Evolutionary conservation across 78 protist genomes (phyloP).

Genomic region (Thecamonas trahens): DNA sequence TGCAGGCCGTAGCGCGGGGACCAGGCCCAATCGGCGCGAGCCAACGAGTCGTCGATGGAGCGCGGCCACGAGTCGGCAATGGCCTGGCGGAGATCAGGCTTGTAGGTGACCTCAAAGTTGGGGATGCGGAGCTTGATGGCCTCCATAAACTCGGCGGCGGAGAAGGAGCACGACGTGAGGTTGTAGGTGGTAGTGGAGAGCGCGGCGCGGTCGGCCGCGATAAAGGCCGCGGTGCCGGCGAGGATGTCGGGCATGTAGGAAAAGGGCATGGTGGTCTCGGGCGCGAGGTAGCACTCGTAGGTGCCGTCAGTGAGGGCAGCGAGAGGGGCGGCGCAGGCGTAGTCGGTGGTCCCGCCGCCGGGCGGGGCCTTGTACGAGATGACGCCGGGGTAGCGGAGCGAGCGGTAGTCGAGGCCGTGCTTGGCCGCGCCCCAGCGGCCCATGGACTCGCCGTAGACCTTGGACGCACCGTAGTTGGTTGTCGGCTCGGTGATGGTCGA

Average conservation of each 20-base stretch:
- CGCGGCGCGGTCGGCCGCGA: conserved; percentile 10
- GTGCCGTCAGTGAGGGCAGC: conserved; percentile 19
- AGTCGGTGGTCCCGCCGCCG: conserved; percentile 74
- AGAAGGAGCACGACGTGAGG: conserved; percentile 33
- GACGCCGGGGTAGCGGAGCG: conserved; percentile 68
- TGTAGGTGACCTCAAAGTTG: conserved; percentile 28
- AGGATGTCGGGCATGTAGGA: conserved; percentile 63
- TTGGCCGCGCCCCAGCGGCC: background rate
- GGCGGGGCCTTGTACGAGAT: conserved; percentile 44
- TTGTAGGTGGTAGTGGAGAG: conserved; percentile 54
- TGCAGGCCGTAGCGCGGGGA: conserved; percentile 24
- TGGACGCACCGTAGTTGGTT: conserved; percentile 64
- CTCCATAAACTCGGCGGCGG: conserved; percentile 40
- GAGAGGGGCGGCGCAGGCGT: too few relatives aligned
- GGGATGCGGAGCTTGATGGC: conserved; percentile 38
- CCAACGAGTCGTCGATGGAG: conserved; percentile 45
- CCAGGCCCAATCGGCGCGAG: conserved; percentile 68
- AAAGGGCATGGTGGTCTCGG: conserved; percentile 51
- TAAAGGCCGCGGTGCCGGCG: conserved; percentile 28
- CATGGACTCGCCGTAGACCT: conserved; percentile 47
- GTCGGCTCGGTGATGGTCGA: conserved; percentile 49
- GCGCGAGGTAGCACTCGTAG: conserved; percentile 34
- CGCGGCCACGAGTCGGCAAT: conserved; percentile 74
- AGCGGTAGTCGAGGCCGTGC: conserved; percentile 64
- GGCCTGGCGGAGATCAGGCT: conserved; percentile 50